A percentile compares a stretch with the other conserved stretches of the same genome.
phyloP scores from a whole-genome alignment of 345 rosid species.

The rapeseed (Brassica napus) region Da-Ae NC_063450.1:4614001-4614500 shows the following conservation, averaged over 20 bases:
- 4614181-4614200: no score
- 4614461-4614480: no score
- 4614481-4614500: no score
- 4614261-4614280: background rate
- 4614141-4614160: no score
- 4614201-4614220: background rate
- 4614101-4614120: no score
- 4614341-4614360: background rate
- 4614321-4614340: background rate
- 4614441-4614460: background rate
- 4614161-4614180: no score
- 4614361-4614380: background rate
- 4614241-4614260: background rate
- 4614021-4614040: no score
- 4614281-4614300: background rate
- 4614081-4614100: no score
- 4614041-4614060: no score
- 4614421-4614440: background rate
- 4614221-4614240: background rate
- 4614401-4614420: background rate
- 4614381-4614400: background rate
- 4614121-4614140: no score
- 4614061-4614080: no score
- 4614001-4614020: no score
- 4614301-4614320: background rate